Conservation (phyloP, 78 protist species). For the Isochrysis galbana region DNA sequence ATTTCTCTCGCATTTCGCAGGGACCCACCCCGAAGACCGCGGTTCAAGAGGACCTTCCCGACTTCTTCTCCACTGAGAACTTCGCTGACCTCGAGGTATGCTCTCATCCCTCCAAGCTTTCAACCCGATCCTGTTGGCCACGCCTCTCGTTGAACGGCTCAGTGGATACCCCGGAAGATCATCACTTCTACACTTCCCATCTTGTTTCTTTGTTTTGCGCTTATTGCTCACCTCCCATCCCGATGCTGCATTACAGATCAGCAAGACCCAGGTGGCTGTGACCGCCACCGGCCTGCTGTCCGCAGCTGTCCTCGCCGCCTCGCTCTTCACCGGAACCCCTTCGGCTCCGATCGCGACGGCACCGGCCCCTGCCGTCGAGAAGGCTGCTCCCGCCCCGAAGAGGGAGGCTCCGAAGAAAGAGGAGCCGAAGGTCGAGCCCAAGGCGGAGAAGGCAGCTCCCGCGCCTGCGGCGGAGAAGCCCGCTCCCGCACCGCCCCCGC, state of each 20-base stretch:
- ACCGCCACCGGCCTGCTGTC: background rate
- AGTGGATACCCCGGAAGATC: too few species aligned
- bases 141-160: too few species aligned
- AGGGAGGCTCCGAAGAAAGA: background rate
- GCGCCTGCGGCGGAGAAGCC: background rate
- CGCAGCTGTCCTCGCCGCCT: background rate
- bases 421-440: background rate
- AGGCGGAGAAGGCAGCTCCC: background rate
- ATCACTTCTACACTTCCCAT: too few species aligned
- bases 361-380: background rate
- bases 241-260: too few species aligned
- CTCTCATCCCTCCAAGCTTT: too few species aligned
- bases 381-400: background rate
- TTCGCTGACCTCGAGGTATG: background rate
- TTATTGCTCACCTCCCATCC: too few species aligned
- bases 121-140: too few species aligned
- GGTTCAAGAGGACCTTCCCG: background rate
- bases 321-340: background rate
- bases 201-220: too few species aligned
- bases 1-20: too few species aligned
- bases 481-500: background rate
- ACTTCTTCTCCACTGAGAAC: background rate
- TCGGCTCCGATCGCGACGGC: background rate
- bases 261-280: background rate
- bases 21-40: constrained; percentile 23